Percentiles rank a stretch among this genome's conserved stretches.
Conservation (phyloP, 768 basidiomycete genomes). For the Termitomyces sp. region DNA sequence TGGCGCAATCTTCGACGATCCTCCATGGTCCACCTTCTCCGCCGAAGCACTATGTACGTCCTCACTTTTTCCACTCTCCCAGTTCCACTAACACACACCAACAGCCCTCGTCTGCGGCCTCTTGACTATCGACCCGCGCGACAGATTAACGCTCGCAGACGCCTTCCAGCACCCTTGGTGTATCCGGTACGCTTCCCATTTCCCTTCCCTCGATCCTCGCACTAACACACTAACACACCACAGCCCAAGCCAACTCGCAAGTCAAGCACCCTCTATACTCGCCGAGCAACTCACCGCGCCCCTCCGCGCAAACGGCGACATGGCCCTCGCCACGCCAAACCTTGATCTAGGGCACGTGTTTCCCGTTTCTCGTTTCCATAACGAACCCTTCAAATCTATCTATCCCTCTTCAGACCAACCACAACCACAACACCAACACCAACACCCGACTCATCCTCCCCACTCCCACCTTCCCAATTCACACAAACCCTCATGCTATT, state of each 20-base stretch:
- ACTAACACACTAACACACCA: background rate
- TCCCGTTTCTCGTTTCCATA: no score
- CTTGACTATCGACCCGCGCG: conserved; percentile 62
- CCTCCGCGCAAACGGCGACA: conserved; percentile 66
- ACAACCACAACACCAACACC: no score
- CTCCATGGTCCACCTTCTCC: conserved; percentile 75
- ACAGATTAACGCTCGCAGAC: conserved; percentile 59
- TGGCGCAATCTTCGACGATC: conserved; percentile 67
- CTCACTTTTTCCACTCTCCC: background rate
- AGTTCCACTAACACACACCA: background rate
- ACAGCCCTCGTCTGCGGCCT: conserved; percentile 33
- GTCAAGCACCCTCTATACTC: conserved; percentile 43
- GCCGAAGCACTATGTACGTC: conserved; percentile 58
- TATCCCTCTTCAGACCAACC: background rate
- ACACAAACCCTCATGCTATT: conserved; percentile 79
- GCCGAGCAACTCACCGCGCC: conserved; percentile 69
- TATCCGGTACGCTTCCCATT: conserved; percentile 39
- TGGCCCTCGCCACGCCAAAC: conserved; percentile 64
- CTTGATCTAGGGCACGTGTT: conserved; percentile 22
- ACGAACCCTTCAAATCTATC: no score
- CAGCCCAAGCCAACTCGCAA: conserved; percentile 69
- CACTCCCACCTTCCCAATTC: conserved; percentile 63
- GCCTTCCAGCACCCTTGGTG: conserved; percentile 65
- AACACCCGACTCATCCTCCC: background rate
- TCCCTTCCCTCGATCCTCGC: background rate